phyloP scores from a whole-genome alignment of 2,329 filamentous ascomycete species.

The Monosporascus sp. region DNA sequence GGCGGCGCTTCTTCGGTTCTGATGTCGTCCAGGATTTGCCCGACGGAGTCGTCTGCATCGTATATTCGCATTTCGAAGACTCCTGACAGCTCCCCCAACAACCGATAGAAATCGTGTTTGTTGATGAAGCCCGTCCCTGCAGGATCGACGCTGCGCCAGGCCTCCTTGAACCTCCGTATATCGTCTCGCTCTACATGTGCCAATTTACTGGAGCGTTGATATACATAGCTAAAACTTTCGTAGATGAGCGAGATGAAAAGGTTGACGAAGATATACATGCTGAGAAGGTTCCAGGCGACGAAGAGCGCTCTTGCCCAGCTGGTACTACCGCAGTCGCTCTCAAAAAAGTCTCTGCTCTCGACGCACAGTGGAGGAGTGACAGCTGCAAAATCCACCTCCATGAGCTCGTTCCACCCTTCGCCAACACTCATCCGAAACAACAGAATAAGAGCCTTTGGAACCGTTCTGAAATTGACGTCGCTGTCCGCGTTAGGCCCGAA shows the following conservation, averaged over 20 bases:
- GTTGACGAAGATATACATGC: conserved; percentile 99
- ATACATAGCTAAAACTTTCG: conserved; percentile 99
- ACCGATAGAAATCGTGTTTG: conserved; percentile 81
- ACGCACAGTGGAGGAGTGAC: conserved; percentile 81
- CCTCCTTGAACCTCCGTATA: conserved; percentile 94
- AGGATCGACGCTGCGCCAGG: conserved; percentile 94
- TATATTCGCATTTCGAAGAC: conserved; percentile 98
- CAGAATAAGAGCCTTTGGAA: conserved; percentile 88
- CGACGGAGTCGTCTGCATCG: conserved; percentile 81
- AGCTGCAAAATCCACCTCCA: conserved; percentile 81
- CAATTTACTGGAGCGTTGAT: conserved; percentile 91
- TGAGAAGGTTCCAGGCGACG: conserved; percentile 96
- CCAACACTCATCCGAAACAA: conserved; percentile 91
- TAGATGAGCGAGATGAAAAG: conserved; percentile 98
- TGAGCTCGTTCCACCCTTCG: conserved; percentile 93
- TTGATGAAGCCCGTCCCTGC: conserved; percentile 86
- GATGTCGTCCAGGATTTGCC: conserved; percentile 82
- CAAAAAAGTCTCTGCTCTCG: conserved; percentile 64
- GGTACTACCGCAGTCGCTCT: conserved; percentile 88
- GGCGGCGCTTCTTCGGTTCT: conserved; percentile 49
- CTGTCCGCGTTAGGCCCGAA: conserved; percentile 69
- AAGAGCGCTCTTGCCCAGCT: conserved; percentile 87
- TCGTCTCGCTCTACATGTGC: conserved; percentile 88
- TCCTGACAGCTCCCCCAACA: conserved; percentile 88
- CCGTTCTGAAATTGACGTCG: conserved; percentile 88